Conservation (phyloP, 2,329 filamentous ascomycete species). For the Aspergillus aculeatinus region DNA sequence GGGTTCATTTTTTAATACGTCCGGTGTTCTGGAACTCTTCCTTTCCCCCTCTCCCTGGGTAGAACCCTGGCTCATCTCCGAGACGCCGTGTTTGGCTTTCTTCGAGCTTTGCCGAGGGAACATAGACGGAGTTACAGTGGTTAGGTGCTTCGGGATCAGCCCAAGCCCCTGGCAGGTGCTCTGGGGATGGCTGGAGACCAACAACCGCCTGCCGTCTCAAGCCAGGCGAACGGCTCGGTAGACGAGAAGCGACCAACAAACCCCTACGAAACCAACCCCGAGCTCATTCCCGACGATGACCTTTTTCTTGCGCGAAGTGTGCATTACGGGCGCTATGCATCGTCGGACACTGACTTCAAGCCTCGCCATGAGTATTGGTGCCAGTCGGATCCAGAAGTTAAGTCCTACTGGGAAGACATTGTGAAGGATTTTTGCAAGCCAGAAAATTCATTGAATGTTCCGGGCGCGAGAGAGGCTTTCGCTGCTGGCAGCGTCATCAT, state of each 20-base stretch:
- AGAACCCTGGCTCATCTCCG: not conserved
- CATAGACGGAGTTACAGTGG: not conserved
- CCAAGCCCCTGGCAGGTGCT: conserved; percentile 3
- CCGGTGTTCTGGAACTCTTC: not conserved
- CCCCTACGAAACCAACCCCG: conserved; percentile 38
- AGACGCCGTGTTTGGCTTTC: not conserved
- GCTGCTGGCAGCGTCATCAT: conserved; percentile 39
- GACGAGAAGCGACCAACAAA: conserved; percentile 19
- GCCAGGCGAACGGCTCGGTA: conserved; percentile 23
- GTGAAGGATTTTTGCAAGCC: conserved; percentile 32
- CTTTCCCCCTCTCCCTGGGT: not conserved
- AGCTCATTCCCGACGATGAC: conserved; percentile 33
- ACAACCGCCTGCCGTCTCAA: conserved; percentile 19
- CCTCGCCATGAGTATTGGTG: conserved; percentile 36
- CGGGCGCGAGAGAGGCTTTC: conserved; percentile 34
- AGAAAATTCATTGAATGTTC: conserved; percentile 32
- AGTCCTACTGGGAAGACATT: conserved; percentile 37
- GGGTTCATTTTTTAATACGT: not conserved
- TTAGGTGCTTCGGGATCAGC: not conserved
- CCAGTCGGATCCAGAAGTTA: conserved; percentile 29
- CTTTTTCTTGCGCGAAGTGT: conserved; percentile 33
- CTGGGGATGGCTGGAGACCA: conserved; percentile 24
- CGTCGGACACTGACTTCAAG: conserved; percentile 36
- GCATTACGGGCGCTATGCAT: conserved; percentile 37
- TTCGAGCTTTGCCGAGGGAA: not conserved